A percentile compares a stretch with the other conserved stretches of the same genome.
These are phyloP conservation scores for Candida boleticola DNA, from an alignment of 805 yeast genomes.

Conservation along the genomic window DNA sequence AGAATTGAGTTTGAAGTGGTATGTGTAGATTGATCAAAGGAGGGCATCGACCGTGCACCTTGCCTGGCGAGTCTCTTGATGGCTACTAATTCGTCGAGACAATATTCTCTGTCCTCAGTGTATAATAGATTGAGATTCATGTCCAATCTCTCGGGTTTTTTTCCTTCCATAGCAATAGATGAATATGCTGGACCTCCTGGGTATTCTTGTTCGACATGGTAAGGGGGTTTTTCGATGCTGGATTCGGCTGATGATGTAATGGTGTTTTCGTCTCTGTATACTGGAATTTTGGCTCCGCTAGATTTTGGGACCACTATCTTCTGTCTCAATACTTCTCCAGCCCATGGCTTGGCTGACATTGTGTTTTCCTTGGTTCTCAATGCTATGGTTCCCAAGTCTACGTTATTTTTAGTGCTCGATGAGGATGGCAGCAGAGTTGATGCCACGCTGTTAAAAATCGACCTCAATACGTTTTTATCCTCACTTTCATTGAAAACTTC, in stretches of 20 bases:
- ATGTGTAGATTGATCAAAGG: no score
- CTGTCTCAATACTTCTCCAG: constrained; percentile 58
- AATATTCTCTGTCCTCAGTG: constrained; percentile 40
- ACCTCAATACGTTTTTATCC: constrained; percentile 15
- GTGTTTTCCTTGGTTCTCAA: constrained; percentile 64
- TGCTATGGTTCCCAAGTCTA: constrained; percentile 52
- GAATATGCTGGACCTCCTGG: constrained; percentile 42
- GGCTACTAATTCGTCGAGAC: constrained; percentile 64
- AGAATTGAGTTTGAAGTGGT: constrained; percentile 29
- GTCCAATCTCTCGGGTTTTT: constrained; percentile 56
- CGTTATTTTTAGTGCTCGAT: constrained; percentile 22
- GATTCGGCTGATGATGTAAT: constrained; percentile 4
- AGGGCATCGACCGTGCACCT: no score
- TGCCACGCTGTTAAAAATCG: constrained; percentile 19
- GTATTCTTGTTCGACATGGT: constrained; percentile 4
- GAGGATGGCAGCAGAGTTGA: not conserved
- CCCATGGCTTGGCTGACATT: constrained; percentile 55
- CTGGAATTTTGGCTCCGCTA: constrained; percentile 29
- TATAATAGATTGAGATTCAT: constrained; percentile 60
- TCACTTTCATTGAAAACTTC: constrained; percentile 31
- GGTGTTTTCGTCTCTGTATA: constrained; percentile 23
- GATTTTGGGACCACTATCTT: constrained; percentile 12
- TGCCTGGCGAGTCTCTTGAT: no score
- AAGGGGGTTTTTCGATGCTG: constrained; percentile 6
- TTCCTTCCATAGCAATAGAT: constrained; percentile 53